Conservation (phyloP, 345 rosid species). For the Eucalyptus lansdowneana region DNA sequence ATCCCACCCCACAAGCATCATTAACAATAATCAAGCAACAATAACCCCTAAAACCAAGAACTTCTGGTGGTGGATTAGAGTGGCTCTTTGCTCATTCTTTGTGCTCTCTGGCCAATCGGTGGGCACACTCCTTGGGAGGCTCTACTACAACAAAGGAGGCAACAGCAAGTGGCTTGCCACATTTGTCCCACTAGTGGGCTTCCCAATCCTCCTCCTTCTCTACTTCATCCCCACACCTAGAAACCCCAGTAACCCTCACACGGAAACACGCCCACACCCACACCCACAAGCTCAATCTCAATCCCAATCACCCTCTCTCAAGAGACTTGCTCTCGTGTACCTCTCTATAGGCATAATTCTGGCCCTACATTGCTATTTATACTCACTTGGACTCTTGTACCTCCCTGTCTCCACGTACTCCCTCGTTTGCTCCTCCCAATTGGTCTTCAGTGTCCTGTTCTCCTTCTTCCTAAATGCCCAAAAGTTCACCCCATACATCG, state of each 20-base stretch:
- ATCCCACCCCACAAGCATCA: not conserved
- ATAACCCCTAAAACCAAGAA: not conserved
- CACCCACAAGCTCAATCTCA: not conserved
- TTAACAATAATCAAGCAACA: not conserved
- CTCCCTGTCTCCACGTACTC: slow-evolving; percentile 28
- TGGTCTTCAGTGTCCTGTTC: slow-evolving; percentile 29
- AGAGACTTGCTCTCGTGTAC: slow-evolving; percentile 11
- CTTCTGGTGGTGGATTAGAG: not conserved
- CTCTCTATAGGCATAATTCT: not conserved
- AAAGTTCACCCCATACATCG: slow-evolving; percentile 21
- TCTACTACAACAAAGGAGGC: slow-evolving; percentile 27
- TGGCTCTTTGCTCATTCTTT: not conserved
- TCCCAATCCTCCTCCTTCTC: slow-evolving; percentile 15
- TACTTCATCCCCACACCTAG: not conserved
- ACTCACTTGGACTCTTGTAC: slow-evolving; percentile 17
- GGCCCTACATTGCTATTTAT: slow-evolving; percentile 1
- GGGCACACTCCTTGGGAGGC: slow-evolving; percentile 16
- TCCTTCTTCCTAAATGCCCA: slow-evolving; percentile 22
- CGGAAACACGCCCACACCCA: not conserved
- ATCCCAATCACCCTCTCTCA: not conserved
- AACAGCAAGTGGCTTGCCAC: slow-evolving; percentile 25
- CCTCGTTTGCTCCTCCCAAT: slow-evolving; percentile 17
- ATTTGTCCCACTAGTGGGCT: slow-evolving; percentile 9
- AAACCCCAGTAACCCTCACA: not conserved
- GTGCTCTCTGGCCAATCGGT: slow-evolving; percentile 14